Percentiles rank a stretch among this genome's conserved stretches.
Conservation (phyloP, 2,329 filamentous ascomycete genomes). For the Epichloe gansuensis region DNA sequence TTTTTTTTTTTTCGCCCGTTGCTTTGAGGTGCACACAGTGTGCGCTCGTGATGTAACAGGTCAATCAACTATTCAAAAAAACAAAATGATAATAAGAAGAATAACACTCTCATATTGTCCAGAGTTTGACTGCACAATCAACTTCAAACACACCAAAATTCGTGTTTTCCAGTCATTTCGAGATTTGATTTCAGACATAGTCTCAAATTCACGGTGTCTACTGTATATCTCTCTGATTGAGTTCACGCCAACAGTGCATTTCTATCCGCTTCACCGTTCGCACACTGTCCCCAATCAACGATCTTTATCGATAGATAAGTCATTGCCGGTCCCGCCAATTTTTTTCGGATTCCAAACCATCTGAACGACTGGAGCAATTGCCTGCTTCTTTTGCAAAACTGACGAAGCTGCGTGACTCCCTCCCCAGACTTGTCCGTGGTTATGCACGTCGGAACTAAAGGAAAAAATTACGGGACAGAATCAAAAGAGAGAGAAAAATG, state of each 20-base stretch:
- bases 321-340: conserved; percentile 13
- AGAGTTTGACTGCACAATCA: no score
- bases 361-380: no score
- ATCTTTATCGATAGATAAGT: conserved; percentile 25
- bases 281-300: conserved; percentile 5
- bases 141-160: no score
- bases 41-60: neutral
- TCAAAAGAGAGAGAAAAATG: conserved; percentile 17
- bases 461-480: neutral
- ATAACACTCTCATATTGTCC: no score
- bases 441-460: neutral
- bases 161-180: no score
- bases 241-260: neutral
- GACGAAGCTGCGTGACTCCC: no score
- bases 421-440: conserved; percentile 4
- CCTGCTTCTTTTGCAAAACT: no score
- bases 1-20: neutral
- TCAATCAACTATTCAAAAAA: neutral
- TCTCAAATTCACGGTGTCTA: neutral
- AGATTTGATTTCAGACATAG: neutral
- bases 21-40: conserved; percentile 4
- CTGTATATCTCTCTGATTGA: neutral
- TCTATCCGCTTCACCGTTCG: neutral
- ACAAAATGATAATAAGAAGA: no score
- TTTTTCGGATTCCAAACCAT: conserved; percentile 9